Conservation (phyloP, 768 basidiomycete species). For the Polyporus arcularius region DNA sequence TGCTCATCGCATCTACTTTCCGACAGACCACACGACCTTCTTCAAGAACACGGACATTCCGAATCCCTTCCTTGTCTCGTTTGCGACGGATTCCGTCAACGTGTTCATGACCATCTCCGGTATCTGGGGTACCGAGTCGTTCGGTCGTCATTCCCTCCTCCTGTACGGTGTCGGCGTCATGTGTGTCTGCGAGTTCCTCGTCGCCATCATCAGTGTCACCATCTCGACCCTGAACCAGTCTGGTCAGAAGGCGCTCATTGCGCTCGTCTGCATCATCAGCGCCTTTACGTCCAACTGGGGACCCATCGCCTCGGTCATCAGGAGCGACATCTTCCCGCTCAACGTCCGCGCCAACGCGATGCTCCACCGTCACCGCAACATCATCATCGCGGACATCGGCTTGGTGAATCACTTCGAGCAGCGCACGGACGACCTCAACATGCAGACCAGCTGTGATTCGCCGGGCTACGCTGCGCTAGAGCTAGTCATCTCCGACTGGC, state of each 20-base stretch:
- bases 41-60: slow-evolving; percentile 41
- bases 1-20: neutral
- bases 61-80: slow-evolving; percentile 52
- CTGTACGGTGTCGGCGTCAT: slow-evolving; percentile 78
- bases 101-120: slow-evolving; percentile 74
- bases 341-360: slow-evolving; percentile 79
- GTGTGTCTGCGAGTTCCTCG: slow-evolving; percentile 80
- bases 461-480: too few species aligned
- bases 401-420: slow-evolving; percentile 38
- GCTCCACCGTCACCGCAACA: slow-evolving; percentile 35
- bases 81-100: slow-evolving; percentile 73
- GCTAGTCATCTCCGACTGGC: too few species aligned
- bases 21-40: slow-evolving; percentile 42
- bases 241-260: slow-evolving; percentile 60
- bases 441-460: too few species aligned
- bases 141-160: slow-evolving; percentile 77
- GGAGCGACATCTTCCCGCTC: slow-evolving; percentile 79
- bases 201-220: slow-evolving; percentile 62
- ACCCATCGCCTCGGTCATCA: slow-evolving; percentile 59
- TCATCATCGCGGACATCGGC: slow-evolving; percentile 60
- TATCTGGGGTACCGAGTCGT: slow-evolving; percentile 74
- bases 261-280: slow-evolving; percentile 47
- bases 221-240: slow-evolving; percentile 41
- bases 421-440: too few species aligned
- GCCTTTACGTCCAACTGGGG: slow-evolving; percentile 60